Evolutionary conservation across 768 basidiomycete species (phyloP).

Genomic region (Tubosaeta brunneosetosa): DNA sequence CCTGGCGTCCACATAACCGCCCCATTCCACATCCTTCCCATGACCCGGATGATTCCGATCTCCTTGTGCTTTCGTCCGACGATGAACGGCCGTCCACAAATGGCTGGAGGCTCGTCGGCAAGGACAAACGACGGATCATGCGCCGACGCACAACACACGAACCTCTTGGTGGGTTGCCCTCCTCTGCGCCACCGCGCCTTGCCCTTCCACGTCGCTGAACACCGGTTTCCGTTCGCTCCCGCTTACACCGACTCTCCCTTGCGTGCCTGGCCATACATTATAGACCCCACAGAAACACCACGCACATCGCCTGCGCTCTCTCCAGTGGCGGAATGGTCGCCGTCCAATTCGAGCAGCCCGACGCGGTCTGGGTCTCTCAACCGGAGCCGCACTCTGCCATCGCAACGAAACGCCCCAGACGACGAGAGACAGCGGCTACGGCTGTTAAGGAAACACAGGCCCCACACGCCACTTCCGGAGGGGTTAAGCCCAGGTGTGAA

Average conservation of each 20-base stretch:
- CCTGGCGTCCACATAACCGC: constrained; percentile 26
- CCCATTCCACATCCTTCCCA: constrained; percentile 7
- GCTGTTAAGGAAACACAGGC: constrained; percentile 51
- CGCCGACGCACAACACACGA: constrained; percentile 59
- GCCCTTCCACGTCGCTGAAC: constrained; percentile 27
- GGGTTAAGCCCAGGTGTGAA: constrained; percentile 19
- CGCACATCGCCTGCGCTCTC: constrained; percentile 37
- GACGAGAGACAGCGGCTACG: constrained; percentile 37
- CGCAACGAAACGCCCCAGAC: constrained; percentile 19
- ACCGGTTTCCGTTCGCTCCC: constrained; percentile 9
- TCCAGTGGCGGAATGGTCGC: constrained; percentile 44
- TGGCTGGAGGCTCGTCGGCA: constrained; percentile 51
- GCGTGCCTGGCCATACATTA: constrained; percentile 6
- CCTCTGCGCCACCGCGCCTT: constrained; percentile 31
- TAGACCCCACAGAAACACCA: constrained; percentile 24
- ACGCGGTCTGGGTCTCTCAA: constrained; percentile 31
- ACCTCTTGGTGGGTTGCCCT: constrained; percentile 30
- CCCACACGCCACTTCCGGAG: constrained; percentile 31
- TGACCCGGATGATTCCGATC: constrained; percentile 43
- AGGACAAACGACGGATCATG: constrained; percentile 40
- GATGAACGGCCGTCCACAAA: constrained; percentile 44
- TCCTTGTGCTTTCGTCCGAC: constrained; percentile 42
- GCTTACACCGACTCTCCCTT: constrained; percentile 1
- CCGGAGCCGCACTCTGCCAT: constrained; percentile 65
- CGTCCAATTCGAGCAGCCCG: constrained; percentile 26